A percentile compares a stretch with the other conserved stretches of the same genome.
phyloP scores from a whole-genome alignment of 805 yeast species.

The Ogataea allantospora region DNA sequence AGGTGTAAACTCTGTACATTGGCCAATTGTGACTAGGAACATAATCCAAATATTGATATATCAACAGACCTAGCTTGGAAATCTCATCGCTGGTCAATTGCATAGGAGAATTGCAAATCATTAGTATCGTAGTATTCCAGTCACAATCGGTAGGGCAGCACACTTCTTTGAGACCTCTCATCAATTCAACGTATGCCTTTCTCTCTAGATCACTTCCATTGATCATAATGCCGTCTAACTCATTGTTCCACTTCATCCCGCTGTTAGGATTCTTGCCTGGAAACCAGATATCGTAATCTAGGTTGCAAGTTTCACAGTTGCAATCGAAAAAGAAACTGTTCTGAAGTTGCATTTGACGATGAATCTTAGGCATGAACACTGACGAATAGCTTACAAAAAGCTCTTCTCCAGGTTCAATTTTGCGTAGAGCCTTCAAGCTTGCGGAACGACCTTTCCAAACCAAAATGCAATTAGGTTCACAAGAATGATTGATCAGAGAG shows the following conservation, averaged over 20 bases:
- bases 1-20: conserved; percentile 11
- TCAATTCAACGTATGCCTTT: conserved; percentile 8
- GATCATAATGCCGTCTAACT: conserved; percentile 8
- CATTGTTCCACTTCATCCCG: conserved; percentile 13
- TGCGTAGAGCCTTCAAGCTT: conserved; percentile 20
- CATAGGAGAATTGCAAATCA: conserved; percentile 4
- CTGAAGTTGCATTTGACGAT: conserved; percentile 30
- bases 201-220: conserved; percentile 5
- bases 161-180: conserved; percentile 3
- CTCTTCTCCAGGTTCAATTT: conserved; percentile 27
- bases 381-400: conserved; percentile 34
- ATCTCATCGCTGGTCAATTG: conserved; percentile 2
- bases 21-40: conserved; percentile 28
- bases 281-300: conserved; percentile 28
- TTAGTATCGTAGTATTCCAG: conserved; percentile 1
- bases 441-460: conserved; percentile 23
- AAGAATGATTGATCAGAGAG: conserved; percentile 41
- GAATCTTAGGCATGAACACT: conserved; percentile 28
- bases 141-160: conserved; percentile 10
- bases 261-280: conserved; percentile 30
- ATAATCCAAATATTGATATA: not conserved
- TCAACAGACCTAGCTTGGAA: conserved; percentile 1
- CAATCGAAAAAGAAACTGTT: conserved; percentile 36
- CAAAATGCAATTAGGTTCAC: conserved; percentile 36
- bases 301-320: conserved; percentile 31